Percentiles rank a stretch among this genome's conserved stretches.
These are phyloP conservation scores for Paspalum vaginatum DNA, from an alignment of 176 grass and related monocot species.

Conservation along the genomic window DNA sequence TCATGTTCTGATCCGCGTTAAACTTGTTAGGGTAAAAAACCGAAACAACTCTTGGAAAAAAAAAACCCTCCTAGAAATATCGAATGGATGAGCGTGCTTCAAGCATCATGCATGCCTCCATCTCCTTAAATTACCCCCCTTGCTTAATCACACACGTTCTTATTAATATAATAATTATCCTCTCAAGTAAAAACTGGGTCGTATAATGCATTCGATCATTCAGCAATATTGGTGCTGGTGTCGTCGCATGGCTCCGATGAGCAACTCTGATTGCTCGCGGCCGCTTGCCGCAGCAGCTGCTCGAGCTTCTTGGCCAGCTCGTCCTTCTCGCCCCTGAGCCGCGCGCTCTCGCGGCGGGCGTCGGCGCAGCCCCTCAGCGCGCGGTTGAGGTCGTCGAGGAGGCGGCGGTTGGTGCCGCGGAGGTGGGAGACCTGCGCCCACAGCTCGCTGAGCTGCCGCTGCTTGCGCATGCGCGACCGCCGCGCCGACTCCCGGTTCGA, in stretches of 20 bases:
- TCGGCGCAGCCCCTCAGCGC: conserved; percentile 52
- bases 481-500: conserved; percentile 95
- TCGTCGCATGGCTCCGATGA: conserved; percentile 35
- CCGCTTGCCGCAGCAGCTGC: conserved; percentile 26
- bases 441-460: conserved; percentile 86
- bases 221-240: background rate
- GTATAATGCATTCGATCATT: conserved; percentile 43
- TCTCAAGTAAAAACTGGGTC: conserved; percentile 38
- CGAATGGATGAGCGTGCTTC: background rate
- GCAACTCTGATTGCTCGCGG: conserved; percentile 25
- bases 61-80: conserved; percentile 1
- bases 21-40: conserved; percentile 26
- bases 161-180: conserved; percentile 45
- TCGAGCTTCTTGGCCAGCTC: conserved; percentile 67
- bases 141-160: conserved; percentile 32
- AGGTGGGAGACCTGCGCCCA: conserved; percentile 66
- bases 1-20: conserved; percentile 31
- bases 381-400: conserved; percentile 78
- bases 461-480: conserved; percentile 90
- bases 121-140: conserved; percentile 26
- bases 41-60: background rate
- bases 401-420: conserved; percentile 61
- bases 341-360: conserved; percentile 50
- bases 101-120: conserved; percentile 11
- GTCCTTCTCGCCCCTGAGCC: conserved; percentile 57